Conservation (phyloP, 2,329 filamentous ascomycete genomes). For the Cadophora luteo-olivacea region DNA sequence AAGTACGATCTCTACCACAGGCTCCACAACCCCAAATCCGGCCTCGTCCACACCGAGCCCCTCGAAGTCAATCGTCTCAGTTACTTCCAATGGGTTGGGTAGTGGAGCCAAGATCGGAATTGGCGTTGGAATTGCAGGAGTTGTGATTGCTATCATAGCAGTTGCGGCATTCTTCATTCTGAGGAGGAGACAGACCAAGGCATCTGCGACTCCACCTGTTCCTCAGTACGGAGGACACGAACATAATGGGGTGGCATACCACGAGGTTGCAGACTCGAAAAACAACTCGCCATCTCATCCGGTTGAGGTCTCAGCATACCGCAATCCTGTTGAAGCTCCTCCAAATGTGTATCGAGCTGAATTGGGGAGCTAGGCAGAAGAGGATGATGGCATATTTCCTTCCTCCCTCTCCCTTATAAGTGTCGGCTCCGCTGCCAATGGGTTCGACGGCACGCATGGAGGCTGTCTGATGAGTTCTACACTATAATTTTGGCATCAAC, state of each 20-base stretch:
- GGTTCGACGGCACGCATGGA: no score
- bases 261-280: slow-evolving; percentile 7
- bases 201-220: not conserved
- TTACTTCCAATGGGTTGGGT: not conserved
- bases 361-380: not conserved
- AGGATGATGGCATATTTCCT: no score
- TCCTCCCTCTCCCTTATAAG: no score
- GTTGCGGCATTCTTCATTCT: slow-evolving; percentile 3
- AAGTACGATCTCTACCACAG: not conserved
- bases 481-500: no score
- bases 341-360: slow-evolving; percentile 4
- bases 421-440: no score
- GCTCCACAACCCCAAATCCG: not conserved
- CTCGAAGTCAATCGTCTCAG: not conserved
- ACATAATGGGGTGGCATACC: not conserved
- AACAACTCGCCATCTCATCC: not conserved
- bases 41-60: not conserved
- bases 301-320: not conserved
- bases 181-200: not conserved
- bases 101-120: slow-evolving; percentile 20
- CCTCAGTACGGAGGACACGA: not conserved
- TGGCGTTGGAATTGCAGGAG: slow-evolving; percentile 18
- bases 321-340: slow-evolving; percentile 13
- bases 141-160: slow-evolving; percentile 10
- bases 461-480: no score